These are phyloP conservation scores for Anethum foeniculum DNA, from an alignment of 140 eudicot genomes.

Conservation along the genomic window DNA sequence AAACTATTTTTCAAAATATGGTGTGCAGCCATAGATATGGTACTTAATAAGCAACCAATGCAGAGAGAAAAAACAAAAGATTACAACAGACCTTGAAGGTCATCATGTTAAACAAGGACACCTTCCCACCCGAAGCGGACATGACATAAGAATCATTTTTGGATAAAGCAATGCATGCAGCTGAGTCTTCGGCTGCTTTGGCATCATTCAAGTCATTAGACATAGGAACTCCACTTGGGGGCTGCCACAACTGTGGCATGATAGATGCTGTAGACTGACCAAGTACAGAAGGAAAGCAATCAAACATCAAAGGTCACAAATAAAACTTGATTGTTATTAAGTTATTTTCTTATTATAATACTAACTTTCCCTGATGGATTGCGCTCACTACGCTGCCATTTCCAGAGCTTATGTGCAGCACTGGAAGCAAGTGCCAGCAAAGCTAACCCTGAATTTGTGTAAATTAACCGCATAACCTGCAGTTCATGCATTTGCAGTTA, in stretches of 20 bases:
- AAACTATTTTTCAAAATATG: neutral
- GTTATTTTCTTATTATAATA: neutral
- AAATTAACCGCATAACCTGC: slow-evolving; percentile 68
- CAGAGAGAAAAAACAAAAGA: neutral
- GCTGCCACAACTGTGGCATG: slow-evolving; percentile 74
- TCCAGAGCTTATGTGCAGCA: slow-evolving; percentile 86
- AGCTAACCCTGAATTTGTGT: slow-evolving; percentile 75
- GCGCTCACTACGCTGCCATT: slow-evolving; percentile 89
- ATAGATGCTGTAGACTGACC: slow-evolving; percentile 57
- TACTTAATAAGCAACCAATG: neutral
- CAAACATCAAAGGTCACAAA: neutral
- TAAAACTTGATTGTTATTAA: neutral
- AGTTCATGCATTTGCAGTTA: slow-evolving; percentile 6
- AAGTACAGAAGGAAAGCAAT: slow-evolving; percentile 14
- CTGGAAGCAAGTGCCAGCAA: slow-evolving; percentile 64
- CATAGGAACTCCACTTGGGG: slow-evolving; percentile 60
- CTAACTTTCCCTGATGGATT: slow-evolving; percentile 72
- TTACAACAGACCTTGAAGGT: slow-evolving; percentile 57
- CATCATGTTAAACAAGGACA: slow-evolving; percentile 91
- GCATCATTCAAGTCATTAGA: slow-evolving; percentile 51
- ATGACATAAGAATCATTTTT: slow-evolving; percentile 90
- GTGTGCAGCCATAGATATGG: neutral
- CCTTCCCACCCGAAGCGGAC: slow-evolving; percentile 95
- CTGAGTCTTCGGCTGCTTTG: slow-evolving; percentile 67
- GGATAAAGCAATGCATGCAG: slow-evolving; percentile 79